Evolutionary conservation across 352 stramenopile species (phyloP).

Genomic region (Pythium aquatile): DNA sequence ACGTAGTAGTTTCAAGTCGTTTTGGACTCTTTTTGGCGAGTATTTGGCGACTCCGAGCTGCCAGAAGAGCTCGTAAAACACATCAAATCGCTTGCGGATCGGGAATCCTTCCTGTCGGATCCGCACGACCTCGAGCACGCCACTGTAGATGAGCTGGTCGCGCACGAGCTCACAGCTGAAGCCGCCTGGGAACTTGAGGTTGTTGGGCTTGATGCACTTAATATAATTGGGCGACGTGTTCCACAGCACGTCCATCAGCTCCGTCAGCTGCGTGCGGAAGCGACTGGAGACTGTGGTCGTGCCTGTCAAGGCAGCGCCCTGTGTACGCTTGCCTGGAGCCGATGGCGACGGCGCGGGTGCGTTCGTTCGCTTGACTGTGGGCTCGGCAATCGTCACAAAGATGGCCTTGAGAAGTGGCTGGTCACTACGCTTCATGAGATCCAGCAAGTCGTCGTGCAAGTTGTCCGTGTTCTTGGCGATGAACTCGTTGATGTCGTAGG

Average conservation of each 20-base stretch:
- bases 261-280: constrained; percentile 73
- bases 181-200: constrained; percentile 86
- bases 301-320: constrained; percentile 40
- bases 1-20: constrained; percentile 26
- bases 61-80: constrained; percentile 79
- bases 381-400: constrained; percentile 30
- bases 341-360: constrained; percentile 1
- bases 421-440: constrained; percentile 64
- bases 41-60: constrained; percentile 38
- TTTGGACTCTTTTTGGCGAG: constrained; percentile 23
- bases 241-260: constrained; percentile 83
- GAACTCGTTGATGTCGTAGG: constrained; percentile 83
- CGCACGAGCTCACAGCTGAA: constrained; percentile 89
- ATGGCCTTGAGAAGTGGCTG: constrained; percentile 69
- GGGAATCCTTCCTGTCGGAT: constrained; percentile 92
- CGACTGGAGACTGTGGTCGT: constrained; percentile 68
- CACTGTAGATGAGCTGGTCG: constrained; percentile 91
- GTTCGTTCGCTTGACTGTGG: constrained; percentile 18
- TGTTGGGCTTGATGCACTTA: constrained; percentile 96
- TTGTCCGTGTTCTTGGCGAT: constrained; percentile 90
- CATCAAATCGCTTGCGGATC: constrained; percentile 73
- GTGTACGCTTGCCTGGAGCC: constrained; percentile 15
- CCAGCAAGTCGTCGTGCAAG: constrained; percentile 83
- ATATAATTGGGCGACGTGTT: constrained; percentile 92
- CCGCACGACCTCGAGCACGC: constrained; percentile 91